Evolutionary conservation across 768 basidiomycete genomes (phyloP).

Genomic region (Hypholoma sublateritium): DNA sequence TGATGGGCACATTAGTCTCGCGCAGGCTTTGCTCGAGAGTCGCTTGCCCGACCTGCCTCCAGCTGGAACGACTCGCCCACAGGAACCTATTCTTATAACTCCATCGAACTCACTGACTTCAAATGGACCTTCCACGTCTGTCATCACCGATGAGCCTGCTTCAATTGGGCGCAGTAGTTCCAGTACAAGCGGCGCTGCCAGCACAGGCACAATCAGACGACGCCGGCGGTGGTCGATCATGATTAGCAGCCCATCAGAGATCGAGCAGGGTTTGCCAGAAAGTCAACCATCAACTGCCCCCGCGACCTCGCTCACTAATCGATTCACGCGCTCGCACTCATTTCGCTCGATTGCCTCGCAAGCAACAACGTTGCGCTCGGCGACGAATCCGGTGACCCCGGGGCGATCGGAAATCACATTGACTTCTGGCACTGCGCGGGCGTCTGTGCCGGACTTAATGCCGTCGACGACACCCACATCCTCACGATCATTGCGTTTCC

Average conservation of each 20-base stretch:
- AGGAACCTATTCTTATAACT: constrained; percentile 67
- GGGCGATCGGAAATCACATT: constrained; percentile 14
- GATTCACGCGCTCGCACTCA: constrained; percentile 40
- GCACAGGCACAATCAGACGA: constrained; percentile 37
- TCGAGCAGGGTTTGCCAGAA: constrained; percentile 12
- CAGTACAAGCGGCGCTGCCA: constrained; percentile 2
- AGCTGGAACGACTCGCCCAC: constrained; percentile 59
- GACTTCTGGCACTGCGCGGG: not conserved
- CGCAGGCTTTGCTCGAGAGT: constrained; percentile 75
- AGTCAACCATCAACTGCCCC: constrained; percentile 27
- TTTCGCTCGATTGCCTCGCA: constrained; percentile 38
- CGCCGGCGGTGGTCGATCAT: constrained; percentile 70
- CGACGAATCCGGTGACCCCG: constrained; percentile 17
- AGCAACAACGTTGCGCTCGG: constrained; percentile 20
- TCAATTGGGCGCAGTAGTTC: constrained; percentile 23
- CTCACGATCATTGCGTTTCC: constrained; percentile 58
- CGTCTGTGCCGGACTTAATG: constrained; percentile 14
- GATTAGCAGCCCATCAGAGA: constrained; percentile 24
- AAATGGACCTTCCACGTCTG: constrained; percentile 46
- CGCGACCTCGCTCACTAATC: constrained; percentile 17
- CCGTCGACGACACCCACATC: constrained; percentile 27
- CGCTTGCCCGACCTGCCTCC: constrained; percentile 76
- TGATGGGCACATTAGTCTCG: constrained; percentile 69
- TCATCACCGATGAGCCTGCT: constrained; percentile 43
- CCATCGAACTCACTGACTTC: constrained; percentile 40